Base-by-base conservation (phyloP, 2,329 filamentous ascomycete species). In the Pseudocercospora fijiensis region DNA sequence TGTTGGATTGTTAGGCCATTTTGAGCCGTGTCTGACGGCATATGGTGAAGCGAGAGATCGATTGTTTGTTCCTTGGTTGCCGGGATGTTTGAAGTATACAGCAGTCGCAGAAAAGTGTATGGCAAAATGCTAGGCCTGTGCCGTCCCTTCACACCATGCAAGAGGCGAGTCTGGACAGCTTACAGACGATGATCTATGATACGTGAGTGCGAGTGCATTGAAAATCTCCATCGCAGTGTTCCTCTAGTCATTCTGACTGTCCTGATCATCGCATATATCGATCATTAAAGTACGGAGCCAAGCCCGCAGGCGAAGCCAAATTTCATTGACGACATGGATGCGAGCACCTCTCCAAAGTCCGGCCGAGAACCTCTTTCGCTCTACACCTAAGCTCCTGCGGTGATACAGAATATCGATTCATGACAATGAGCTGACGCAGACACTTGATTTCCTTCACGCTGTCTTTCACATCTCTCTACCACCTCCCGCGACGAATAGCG, bases 401-500 rank as follows among this genome's bases (percentile, higher is more conserved):
- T 26, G 45, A 22, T 49, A n/a, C 22, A 24, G 9, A 20, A 8
- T n/a, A 22, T 13, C 9, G 22, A 47, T 9, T 4, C 26, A 18
- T 7, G 9, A 57, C 55, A 18, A 57, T 59, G 57, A 51, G 41
- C 28, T 59, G 43, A 59, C n/a, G 27, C 43, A 51, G 3, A 45
- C 10, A 4, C 11, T 26, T 43, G 10, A 20, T 13, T 24, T 22
- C 11, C 45, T 53, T 28, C 63, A 81, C 74, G 45, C 79, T 82
- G 80, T 79, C 78, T 81, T 73, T 75, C 75, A 70, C 74, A 76
- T 64, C 73, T 72, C 67, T 81, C 62, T 72, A 77, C 75, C 76
- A 77, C 76, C 78, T 82, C 71, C 79, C 79, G 76, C 78, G 78
- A 73, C 76, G 78, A 73, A 80, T 79, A 80, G 74, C 72, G 62